Base-by-base conservation (phyloP, 768 basidiomycete species). In the Ramaria rubella region DNA sequence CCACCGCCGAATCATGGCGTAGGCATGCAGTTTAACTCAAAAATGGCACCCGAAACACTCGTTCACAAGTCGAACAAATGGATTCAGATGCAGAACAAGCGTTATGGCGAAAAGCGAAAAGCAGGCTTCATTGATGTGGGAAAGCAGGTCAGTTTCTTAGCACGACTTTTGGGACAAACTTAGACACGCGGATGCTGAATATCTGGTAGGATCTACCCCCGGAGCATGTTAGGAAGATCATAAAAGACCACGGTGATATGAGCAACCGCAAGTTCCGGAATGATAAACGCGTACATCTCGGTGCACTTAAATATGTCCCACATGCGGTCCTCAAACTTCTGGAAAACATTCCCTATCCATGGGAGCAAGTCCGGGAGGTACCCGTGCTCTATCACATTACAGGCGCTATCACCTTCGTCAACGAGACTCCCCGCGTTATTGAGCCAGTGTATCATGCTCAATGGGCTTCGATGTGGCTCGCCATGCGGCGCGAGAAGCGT, bases 381-480 rank as follows among this genome's bases (percentile, higher is more conserved):
- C 94, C 94, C 8, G 94, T 98, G 17, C 78, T 99, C 57, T 99
- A 99, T 72, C 96, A 99, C 69, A 95, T 99, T 66, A 98, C 96
- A 8, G 96, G 96, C 61, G 96, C 96, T 38, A 99, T 99, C 72
- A 98, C 96, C 2, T 99, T 99, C 66, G 96, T 99, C 63, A 98
- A 97, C 74, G 94, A 98, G 70, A 88, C 97, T 36, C 96, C 96
- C 42, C 87, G 92, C 46, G 83, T 99, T 63, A 89, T 98, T 60
- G 96, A 98, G 69, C 96, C 96, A 5, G 82, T 99, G 9, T 98
- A 96, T 71, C 96, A 99, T 69, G 93, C 96, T 1, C 96, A 98
- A 66, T 99, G 96, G 96, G 94, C 92, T 68, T 90, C 91, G 5
- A 99, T 99, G 96, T 99, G 96, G 96, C 77, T 99, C 45, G 95